Conservation (phyloP, 345 rosid species). For the Raphanus sativus region DNA sequence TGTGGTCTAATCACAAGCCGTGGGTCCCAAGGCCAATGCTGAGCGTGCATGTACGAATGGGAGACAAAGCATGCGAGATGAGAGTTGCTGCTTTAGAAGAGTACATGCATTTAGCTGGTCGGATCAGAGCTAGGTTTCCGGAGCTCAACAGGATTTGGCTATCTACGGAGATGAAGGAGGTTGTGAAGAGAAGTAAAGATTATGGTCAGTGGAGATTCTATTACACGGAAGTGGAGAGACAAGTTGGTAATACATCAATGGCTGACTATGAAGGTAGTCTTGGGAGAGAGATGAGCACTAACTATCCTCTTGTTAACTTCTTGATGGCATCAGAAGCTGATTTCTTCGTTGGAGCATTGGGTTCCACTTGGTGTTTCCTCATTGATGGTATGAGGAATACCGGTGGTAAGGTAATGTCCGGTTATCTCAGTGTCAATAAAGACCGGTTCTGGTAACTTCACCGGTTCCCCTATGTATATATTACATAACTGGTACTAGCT, state of each 20-base stretch:
- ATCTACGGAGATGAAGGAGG: slow-evolving; percentile 94
- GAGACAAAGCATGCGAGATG: slow-evolving; percentile 98
- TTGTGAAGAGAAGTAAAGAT: slow-evolving; percentile 55
- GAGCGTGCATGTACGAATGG: slow-evolving; percentile 97
- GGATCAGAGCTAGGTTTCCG: slow-evolving; percentile 62
- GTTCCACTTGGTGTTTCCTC: slow-evolving; percentile 96
- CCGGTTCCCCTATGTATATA: not conserved
- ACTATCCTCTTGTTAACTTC: slow-evolving; percentile 93
- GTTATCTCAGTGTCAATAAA: slow-evolving; percentile 89
- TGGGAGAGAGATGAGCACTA: slow-evolving; percentile 87
- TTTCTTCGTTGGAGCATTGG: slow-evolving; percentile 88
- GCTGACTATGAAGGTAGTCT: slow-evolving; percentile 82
- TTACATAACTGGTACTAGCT: not conserved
- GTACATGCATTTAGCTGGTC: slow-evolving; percentile 68
- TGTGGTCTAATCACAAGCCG: slow-evolving; percentile 79
- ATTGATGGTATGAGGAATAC: slow-evolving; percentile 97
- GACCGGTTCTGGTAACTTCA: slow-evolving; percentile 83
- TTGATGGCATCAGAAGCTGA: slow-evolving; percentile 88
- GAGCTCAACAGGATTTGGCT: slow-evolving; percentile 78
- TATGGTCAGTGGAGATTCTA: slow-evolving; percentile 67
- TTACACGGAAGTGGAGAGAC: slow-evolving; percentile 77
- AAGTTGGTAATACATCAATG: slow-evolving; percentile 77
- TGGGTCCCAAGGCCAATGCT: slow-evolving; percentile 92
- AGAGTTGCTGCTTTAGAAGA: slow-evolving; percentile 66
- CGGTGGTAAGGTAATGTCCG: slow-evolving; percentile 92